These are phyloP conservation scores for Neurospora sp. DNA, from an alignment of 495 filamentous ascomycete genomes.

Conservation along the genomic window DNA sequence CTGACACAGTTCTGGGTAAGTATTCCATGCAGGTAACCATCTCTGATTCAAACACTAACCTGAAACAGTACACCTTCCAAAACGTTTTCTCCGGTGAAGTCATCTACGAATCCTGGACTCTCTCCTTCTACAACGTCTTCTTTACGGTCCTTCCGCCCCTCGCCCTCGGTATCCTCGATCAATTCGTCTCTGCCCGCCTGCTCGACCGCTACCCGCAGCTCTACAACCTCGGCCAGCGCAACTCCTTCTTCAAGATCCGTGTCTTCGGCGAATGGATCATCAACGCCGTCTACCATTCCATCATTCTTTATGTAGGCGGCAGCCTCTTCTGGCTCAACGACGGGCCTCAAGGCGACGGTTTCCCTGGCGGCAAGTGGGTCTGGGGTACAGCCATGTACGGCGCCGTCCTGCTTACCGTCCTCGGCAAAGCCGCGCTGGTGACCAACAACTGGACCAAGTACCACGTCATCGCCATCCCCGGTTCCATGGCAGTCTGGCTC, in stretches of 20 bases:
- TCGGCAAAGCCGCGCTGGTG: slow-evolving; percentile 90
- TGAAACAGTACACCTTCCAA: slow-evolving; percentile 78
- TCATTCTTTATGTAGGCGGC: slow-evolving; percentile 79
- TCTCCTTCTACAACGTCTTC: slow-evolving; percentile 99
- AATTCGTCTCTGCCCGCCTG: slow-evolving; percentile 93
- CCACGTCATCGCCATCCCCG: slow-evolving; percentile 89
- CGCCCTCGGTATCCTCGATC: slow-evolving; percentile 93
- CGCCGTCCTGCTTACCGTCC: slow-evolving; percentile 78
- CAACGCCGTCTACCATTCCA: slow-evolving; percentile 93
- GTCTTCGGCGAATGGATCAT: slow-evolving; percentile 88
- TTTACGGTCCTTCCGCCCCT: slow-evolving; percentile 93
- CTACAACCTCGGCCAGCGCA: slow-evolving; percentile 87
- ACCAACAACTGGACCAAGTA: slow-evolving; percentile 99
- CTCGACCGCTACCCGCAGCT: slow-evolving; percentile 96
- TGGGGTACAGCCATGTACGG: slow-evolving; percentile 93
- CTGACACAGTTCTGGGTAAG: slow-evolving; percentile 98
- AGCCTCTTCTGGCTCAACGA: slow-evolving; percentile 74
- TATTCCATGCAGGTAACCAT: background rate
- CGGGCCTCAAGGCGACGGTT: slow-evolving; percentile 62
- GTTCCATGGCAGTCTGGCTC: slow-evolving; percentile 85
- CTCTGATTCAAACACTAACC: slow-evolving; percentile 24
- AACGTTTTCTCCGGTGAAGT: slow-evolving; percentile 96
- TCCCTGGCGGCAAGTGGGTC: slow-evolving; percentile 86
- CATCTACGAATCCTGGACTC: slow-evolving; percentile 98
- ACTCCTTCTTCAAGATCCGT: slow-evolving; percentile 82